These are phyloP conservation scores for Royoungia palumana DNA, from an alignment of 768 basidiomycete genomes.

Conservation along the genomic window DNA sequence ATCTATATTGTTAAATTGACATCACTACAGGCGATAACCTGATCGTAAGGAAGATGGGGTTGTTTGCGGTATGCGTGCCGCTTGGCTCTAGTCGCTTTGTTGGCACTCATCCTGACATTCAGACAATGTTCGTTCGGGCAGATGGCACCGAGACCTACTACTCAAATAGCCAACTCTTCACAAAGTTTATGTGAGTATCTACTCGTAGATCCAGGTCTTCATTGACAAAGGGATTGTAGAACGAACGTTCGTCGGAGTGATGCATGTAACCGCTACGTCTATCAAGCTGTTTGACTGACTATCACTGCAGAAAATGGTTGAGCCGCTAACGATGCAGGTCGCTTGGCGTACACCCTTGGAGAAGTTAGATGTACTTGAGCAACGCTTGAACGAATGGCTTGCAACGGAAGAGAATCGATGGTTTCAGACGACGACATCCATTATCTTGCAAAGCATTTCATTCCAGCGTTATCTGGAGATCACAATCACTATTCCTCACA, in stretches of 20 bases:
- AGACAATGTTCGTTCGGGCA: conserved; percentile 67
- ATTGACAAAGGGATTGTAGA: conserved; percentile 31
- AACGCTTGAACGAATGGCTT: conserved; percentile 69
- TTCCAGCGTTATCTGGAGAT: conserved; percentile 65
- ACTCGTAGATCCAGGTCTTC: not conserved
- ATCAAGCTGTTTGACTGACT: conserved; percentile 8
- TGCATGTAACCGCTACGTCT: conserved; percentile 32
- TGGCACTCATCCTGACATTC: not conserved
- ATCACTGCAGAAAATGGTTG: conserved; percentile 56
- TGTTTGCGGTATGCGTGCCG: conserved; percentile 59
- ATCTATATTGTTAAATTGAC: conserved; percentile 5
- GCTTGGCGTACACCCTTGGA: conserved; percentile 71
- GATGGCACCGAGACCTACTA: conserved; percentile 82
- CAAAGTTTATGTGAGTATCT: conserved; percentile 62
- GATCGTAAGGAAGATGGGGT: conserved; percentile 75
- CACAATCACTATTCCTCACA: conserved; percentile 61
- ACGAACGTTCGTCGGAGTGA: conserved; percentile 73
- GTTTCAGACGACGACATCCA: conserved; percentile 65
- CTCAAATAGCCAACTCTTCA: conserved; percentile 74
- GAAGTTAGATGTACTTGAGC: conserved; percentile 69
- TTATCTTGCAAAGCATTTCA: conserved; percentile 60
- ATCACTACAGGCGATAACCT: conserved; percentile 55
- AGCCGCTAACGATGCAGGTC: conserved; percentile 65
- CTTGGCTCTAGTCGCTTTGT: not conserved
- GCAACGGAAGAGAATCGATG: conserved; percentile 76